A percentile compares a stretch with the other conserved stretches of the same genome.
These are phyloP conservation scores for Wallacemonas collosoma DNA, from an alignment of 208 protist genomes.

Conservation along the genomic window DNA sequence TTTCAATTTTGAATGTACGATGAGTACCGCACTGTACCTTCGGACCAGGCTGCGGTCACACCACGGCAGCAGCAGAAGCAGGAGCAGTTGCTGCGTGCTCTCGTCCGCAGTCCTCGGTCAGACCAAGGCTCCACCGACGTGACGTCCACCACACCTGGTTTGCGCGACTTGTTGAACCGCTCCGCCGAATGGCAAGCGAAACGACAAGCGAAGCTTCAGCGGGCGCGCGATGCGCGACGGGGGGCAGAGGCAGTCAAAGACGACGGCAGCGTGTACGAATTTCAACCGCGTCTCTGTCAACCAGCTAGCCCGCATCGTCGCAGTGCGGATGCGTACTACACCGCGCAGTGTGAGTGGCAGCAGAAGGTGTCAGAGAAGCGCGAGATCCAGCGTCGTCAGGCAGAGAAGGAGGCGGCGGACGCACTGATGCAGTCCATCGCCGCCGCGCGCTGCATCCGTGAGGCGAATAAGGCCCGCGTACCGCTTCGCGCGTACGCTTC, in stretches of 20 bases:
- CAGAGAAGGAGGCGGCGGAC: neutral
- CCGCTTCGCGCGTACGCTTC: neutral
- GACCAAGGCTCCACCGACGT: neutral
- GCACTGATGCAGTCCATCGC: neutral
- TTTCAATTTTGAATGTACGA: constrained; percentile 17
- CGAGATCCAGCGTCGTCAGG: neutral
- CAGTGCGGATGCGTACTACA: neutral
- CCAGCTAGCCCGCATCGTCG: neutral
- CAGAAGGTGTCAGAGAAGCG: neutral
- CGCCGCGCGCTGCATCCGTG: neutral
- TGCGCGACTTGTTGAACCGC: constrained; percentile 4
- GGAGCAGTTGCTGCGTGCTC: neutral
- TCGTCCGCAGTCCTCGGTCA: neutral
- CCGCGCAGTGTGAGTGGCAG: constrained; percentile 13
- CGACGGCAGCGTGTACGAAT: neutral
- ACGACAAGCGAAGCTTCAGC: neutral
- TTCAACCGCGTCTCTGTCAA: neutral
- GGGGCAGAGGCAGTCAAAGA: neutral
- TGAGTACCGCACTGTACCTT: constrained; percentile 17
- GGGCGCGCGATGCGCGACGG: neutral
- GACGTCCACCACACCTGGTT: neutral
- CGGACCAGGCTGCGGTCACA: neutral
- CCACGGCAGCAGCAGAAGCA: neutral
- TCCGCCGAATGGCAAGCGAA: constrained; percentile 1
- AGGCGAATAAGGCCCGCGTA: constrained; percentile 1